phyloP scores from a whole-genome alignment of 1,284 basidiomycete genomes.

The Sporisorium scitamineum region DNA sequence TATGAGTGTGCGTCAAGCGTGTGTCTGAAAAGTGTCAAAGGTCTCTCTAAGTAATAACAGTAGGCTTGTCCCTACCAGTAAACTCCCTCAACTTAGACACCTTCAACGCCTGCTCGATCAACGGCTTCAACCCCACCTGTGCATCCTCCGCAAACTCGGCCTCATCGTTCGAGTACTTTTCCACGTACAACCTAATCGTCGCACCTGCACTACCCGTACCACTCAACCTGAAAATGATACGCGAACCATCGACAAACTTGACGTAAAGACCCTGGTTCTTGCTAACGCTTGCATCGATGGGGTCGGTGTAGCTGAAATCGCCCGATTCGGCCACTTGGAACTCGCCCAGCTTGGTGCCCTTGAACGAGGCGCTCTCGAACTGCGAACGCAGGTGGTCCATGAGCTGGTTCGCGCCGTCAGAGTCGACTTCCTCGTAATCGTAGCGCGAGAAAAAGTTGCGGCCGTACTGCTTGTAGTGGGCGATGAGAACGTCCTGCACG shows the following conservation, averaged over 20 bases:
- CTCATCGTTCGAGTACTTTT: slow-evolving; percentile 85
- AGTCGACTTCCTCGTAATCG: slow-evolving; percentile 97
- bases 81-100: slow-evolving; percentile 86
- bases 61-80: slow-evolving; percentile 87
- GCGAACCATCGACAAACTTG: slow-evolving; percentile 87
- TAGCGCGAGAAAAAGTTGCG: slow-evolving; percentile 97
- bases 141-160: slow-evolving; percentile 82
- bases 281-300: slow-evolving; percentile 91
- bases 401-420: slow-evolving; percentile 86
- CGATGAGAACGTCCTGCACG: slow-evolving; percentile 73
- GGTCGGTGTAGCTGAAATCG: slow-evolving; percentile 96
- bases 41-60: slow-evolving; percentile 83
- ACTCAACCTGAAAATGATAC: slow-evolving; percentile 94
- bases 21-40: too few species aligned
- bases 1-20: too few species aligned
- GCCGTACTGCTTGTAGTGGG: slow-evolving; percentile 91
- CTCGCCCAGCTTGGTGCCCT: slow-evolving; percentile 71
- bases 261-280: slow-evolving; percentile 97
- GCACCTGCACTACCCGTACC: slow-evolving; percentile 96
- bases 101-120: slow-evolving; percentile 92
- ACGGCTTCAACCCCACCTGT: slow-evolving; percentile 88
- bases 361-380: slow-evolving; percentile 75
- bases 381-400: slow-evolving; percentile 82
- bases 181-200: slow-evolving; percentile 74
- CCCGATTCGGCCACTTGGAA: slow-evolving; percentile 85